Percentiles rank a stretch among this genome's conserved stretches.
Conservation (phyloP, 2,329 filamentous ascomycete genomes). For the Calonectria montana region DNA sequence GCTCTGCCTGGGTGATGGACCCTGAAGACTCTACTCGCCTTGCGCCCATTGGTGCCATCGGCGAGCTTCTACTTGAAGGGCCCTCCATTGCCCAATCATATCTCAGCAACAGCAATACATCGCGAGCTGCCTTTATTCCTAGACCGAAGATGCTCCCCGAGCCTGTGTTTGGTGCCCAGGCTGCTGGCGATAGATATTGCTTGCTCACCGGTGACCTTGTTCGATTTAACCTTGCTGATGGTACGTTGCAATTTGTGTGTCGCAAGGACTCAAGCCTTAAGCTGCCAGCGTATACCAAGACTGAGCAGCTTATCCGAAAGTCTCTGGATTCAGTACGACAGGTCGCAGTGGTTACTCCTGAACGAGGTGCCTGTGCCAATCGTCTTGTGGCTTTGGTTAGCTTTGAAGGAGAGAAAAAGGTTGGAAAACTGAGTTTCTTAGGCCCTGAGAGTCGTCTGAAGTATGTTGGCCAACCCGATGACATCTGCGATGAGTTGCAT, state of each 20-base stretch:
- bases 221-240: background rate
- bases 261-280: background rate
- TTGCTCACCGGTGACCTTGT: background rate
- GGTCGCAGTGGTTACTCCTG: background rate
- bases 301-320: background rate
- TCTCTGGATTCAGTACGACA: background rate
- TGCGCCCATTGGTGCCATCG: slow-evolving; percentile 19
- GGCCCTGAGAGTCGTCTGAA: background rate
- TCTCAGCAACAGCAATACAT: background rate
- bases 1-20: slow-evolving; percentile 26
- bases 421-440: background rate
- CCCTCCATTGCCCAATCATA: background rate
- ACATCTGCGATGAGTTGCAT: background rate
- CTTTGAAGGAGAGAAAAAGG: background rate
- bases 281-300: background rate
- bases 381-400: background rate
- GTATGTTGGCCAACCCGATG: background rate
- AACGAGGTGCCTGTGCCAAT: background rate
- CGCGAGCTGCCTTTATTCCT: background rate
- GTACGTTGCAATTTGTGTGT: background rate
- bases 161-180: background rate
- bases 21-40: slow-evolving; percentile 20
- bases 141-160: background rate
- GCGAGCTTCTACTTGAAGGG: slow-evolving; percentile 2
- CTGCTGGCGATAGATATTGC: background rate